Base-by-base conservation (phyloP, 2,329 filamentous ascomycete species). In the Chrysosporium queenslandicum region DNA sequence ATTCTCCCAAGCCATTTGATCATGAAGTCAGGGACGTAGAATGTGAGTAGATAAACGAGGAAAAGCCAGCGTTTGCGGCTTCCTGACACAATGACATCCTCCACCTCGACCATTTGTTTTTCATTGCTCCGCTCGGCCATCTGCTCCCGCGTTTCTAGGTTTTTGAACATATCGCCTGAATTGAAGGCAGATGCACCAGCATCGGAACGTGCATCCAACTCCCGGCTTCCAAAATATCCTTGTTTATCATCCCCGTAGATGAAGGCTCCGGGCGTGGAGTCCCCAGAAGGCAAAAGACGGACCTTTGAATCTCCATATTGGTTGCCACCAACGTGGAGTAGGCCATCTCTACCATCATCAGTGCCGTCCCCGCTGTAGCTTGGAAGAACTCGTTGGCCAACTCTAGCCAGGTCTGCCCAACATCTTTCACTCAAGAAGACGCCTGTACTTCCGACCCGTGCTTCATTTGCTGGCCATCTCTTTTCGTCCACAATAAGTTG, bases 151-250 rank as follows among this genome's bases (percentile, higher is more conserved):
- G 91, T 96, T 60, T 97, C 91, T 6, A 97, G 77, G 62, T 96
- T 95, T 64, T 89, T 87, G 77, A 98, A 98, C 91, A 98, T 95
- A 66, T 98, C 92, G 6, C 92, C 90, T 50, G 80, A 86, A 45
- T 90, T 86, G 65, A 95, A 85, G 4, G 87, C 89, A n/a, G 91
- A 96, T 1, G 79, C 85, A 3, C 90, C 91, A 6, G 91, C 90
- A 48, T 98, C 92, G 27, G 92, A 97, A 40, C 89, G 87, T 6
- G 83, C 76, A 65, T 98, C 92, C 8, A 86, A 67, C 53, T 94
- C 89, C 47, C 83, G 78, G 60, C 76, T 82, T 50, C 85, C 85
- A 61, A 96, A 96, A 65, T 95, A 96, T 1, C 78, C 83, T 55
- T 83, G 79, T 54, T 78, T 77, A 67, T 96, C 90, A 54, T 85